These are phyloP conservation scores for Oryza nivara DNA, from an alignment of 176 grass and related monocot species.

Conservation along the genomic window DNA sequence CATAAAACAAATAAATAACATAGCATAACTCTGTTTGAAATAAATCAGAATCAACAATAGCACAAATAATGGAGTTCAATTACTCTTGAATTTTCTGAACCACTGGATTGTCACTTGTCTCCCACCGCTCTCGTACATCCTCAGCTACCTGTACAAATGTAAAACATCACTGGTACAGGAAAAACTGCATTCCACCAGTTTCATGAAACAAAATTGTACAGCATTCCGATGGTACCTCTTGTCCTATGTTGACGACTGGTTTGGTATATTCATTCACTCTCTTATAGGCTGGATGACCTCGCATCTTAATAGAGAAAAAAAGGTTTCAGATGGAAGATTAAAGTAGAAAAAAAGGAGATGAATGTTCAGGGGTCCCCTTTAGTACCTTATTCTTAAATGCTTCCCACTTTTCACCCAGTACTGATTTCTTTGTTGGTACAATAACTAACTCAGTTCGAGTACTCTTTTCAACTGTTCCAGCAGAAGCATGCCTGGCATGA, in stretches of 20 bases:
- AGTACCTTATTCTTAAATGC: conserved; percentile 88
- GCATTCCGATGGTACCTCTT: conserved; percentile 60
- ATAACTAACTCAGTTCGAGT: conserved; percentile 73
- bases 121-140: conserved; percentile 91
- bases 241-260: conserved; percentile 66
- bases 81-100: conserved; percentile 89
- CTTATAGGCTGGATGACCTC: conserved; percentile 60
- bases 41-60: conserved; percentile 26
- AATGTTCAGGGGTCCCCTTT: neutral
- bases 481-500: conserved; percentile 51
- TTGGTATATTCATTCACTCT: conserved; percentile 67
- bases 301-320: conserved; percentile 53
- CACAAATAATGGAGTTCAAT: conserved; percentile 12
- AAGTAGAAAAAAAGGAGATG: neutral
- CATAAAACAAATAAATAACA: conserved; percentile 22
- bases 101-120: conserved; percentile 92
- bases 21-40: neutral
- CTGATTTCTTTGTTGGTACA: conserved; percentile 74
- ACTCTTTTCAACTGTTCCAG: conserved; percentile 61
- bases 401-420: conserved; percentile 92
- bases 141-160: conserved; percentile 74
- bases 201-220: conserved; percentile 15
- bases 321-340: conserved; percentile 31
- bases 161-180: conserved; percentile 8
- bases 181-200: conserved; percentile 24